These are phyloP conservation scores for Lagerstroemia speciosa DNA, from an alignment of 345 rosid genomes.

Conservation along the genomic window DNA sequence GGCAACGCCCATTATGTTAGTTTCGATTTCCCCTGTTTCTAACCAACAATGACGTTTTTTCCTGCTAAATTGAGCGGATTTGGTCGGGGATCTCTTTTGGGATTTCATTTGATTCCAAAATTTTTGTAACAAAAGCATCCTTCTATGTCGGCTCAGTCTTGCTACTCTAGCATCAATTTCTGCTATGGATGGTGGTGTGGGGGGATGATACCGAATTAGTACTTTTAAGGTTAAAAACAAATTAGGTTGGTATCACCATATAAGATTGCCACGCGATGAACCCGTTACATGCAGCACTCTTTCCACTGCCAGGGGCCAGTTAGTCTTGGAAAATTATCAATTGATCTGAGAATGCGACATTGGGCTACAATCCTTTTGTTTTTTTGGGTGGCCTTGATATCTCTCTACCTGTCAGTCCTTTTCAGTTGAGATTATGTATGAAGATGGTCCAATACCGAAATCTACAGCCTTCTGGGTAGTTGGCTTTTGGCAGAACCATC, in stretches of 20 bases:
- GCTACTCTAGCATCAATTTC: too few species aligned
- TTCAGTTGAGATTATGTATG: background rate
- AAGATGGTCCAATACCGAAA: background rate
- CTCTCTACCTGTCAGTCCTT: background rate
- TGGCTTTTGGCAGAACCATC: background rate
- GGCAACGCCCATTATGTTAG: background rate
- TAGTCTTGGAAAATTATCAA: background rate
- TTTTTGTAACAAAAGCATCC: too few species aligned
- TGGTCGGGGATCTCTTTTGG: too few species aligned
- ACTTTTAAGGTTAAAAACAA: background rate
- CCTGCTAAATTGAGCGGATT: too few species aligned
- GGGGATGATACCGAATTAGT: too few species aligned
- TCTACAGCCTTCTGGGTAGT: background rate
- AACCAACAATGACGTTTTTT: background rate
- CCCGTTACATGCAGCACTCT: too few species aligned
- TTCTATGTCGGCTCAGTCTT: too few species aligned
- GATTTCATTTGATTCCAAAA: too few species aligned
- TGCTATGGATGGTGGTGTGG: too few species aligned
- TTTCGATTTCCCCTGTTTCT: background rate
- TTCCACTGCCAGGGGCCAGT: background rate
- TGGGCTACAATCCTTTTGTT: background rate
- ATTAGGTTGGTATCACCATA: too few species aligned
- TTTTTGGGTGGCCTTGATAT: background rate
- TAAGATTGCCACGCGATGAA: too few species aligned
- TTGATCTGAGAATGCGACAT: background rate